Percentiles rank a stretch among this genome's conserved stretches.
Evolutionary conservation across 768 basidiomycete species (phyloP).

Genomic region (Lepiota venenata): DNA sequence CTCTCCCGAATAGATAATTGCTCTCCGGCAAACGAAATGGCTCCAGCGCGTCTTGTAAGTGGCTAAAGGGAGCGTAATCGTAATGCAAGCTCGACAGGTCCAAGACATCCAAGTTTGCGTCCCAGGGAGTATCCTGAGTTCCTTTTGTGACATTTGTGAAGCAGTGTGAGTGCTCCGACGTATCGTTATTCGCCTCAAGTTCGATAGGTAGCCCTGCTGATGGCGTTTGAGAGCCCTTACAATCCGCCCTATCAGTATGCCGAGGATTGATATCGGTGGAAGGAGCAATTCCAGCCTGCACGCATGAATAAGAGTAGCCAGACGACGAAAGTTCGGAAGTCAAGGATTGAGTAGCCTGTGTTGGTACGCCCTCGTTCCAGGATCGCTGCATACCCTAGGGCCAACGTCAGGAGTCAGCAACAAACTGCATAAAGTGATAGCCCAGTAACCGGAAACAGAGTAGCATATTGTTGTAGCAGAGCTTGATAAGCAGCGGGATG

Average conservation of each 20-base stretch:
- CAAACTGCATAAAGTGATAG: not conserved
- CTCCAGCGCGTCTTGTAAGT: conserved; percentile 29
- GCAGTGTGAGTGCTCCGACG: not conserved
- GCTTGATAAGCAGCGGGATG: not conserved
- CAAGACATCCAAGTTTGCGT: not conserved
- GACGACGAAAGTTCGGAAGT: not conserved
- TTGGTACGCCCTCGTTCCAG: not conserved
- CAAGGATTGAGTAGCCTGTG: not conserved
- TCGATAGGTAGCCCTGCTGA: not conserved
- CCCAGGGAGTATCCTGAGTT: conserved; percentile 8
- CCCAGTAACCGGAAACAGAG: conserved; percentile 9
- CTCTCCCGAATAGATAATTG: conserved; percentile 15
- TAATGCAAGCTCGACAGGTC: conserved; percentile 10
- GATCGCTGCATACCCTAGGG: conserved; percentile 4
- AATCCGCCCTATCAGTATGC: not conserved
- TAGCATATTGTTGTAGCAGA: conserved; percentile 1
- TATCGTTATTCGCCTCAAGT: not conserved
- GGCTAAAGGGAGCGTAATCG: conserved; percentile 14
- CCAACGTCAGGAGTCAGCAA: not conserved
- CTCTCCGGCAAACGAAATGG: conserved; percentile 21
- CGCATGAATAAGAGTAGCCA: too few relatives aligned
- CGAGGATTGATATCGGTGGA: too few relatives aligned
- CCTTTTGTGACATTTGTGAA: not conserved
- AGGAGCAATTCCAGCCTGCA: too few relatives aligned
- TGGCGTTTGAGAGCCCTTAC: not conserved